Evolutionary conservation across 768 basidiomycete genomes (phyloP), one percentile per base, ranked within the genome.

Genomic region (Auricularia sp.): DNA sequence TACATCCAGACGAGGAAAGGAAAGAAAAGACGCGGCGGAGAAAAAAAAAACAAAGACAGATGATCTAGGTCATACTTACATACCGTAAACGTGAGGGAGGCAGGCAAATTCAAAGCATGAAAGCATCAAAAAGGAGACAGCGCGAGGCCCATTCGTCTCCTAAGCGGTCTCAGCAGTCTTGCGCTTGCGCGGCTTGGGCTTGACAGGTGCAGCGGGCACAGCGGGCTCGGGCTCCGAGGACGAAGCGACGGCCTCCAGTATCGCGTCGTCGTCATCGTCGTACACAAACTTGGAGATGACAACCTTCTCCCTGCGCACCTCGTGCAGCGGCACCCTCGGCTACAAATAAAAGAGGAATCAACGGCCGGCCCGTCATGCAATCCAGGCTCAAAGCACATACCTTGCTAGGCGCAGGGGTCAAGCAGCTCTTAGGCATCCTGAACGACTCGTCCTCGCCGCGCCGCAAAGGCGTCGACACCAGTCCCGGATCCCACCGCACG

Each of bases 241-340:
- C 54, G 58, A 61, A 29, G 44, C 12, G 8, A 35, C 44, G 18
- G 42, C 43, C 5, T 59, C 56, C 7, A 59, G 14, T 4, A 34
- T 8, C 36, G 36, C 65, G 36, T 66, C 67, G 47, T 61, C 56
- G 68, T 93, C 91, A 64, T 85, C 84, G 67, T 91, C 89, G 65
- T 91, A 93, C 21, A 93, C 82, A 72, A 85, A 90, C 71, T 84
- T 91, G 77, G 90, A 88, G 47, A 92, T 85, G 62, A 83, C 75
- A 62, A 93, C 74, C 61, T 84, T 85, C 72, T 91, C 88, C 33
- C 78, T 74, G 65, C 73, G 80, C 69, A 86, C 70, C 61, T 79
- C 76, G 90, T 91, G 67, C 16, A 36, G 42, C 54, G 14, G 47
- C 11, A 51, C 16, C 6, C 18, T 18, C 14, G 21, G 11, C 47